Base-by-base conservation (phyloP, 73 alveolate genomes). In the Uronychia binucleata region DNA sequence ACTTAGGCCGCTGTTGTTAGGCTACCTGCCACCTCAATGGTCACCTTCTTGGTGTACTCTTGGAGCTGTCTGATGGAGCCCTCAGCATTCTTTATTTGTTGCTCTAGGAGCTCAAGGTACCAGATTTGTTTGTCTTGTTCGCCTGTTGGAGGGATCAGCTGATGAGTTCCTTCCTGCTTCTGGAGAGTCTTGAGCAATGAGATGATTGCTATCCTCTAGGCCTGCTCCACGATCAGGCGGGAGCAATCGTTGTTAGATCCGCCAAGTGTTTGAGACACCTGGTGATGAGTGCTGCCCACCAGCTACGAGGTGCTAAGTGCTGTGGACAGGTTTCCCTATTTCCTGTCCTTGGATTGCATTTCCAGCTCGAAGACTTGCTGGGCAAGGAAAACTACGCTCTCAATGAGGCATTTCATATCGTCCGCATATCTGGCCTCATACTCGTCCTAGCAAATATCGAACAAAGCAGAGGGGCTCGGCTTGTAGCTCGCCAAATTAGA, bases 21-120 rank as follows among this genome's bases (percentile, higher is more conserved):
- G 77, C 85, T 88, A 1, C 96, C 96, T 30, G 91, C 28, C 32
- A 91, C 78, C 26, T 91, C 92, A 0, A 91, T 83, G 26, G 81
- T 35, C 13, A 87, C 80, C 11, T 77, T 80, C 75, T 91, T 84
- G 11, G 88, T 87, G 90, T 85, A 91, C 0, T 86, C 81, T 31
- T 87, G 34, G 28, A 91, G 88, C 5, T 80, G 27, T 30, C 34
- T 33, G 1, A 88, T 31, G 13, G 85, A 79, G 32, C 79, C 5
- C 33, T 86, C 92, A 25, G 93, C 46, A 33, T n/a, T 78, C 27
- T 87, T 58, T 30, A 86, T 57, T 57, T 91, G 90, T 25, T 77
- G 34, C 75, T 91, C 96, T 0, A 91, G 79, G 13, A 91, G 75
- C 77, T 91, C 96, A 33, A 91, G 75, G 78, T 91, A 91, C 96